Base-by-base conservation (phyloP, 2,329 filamentous ascomycete genomes). In the Tolypocladium paradoxum region DNA sequence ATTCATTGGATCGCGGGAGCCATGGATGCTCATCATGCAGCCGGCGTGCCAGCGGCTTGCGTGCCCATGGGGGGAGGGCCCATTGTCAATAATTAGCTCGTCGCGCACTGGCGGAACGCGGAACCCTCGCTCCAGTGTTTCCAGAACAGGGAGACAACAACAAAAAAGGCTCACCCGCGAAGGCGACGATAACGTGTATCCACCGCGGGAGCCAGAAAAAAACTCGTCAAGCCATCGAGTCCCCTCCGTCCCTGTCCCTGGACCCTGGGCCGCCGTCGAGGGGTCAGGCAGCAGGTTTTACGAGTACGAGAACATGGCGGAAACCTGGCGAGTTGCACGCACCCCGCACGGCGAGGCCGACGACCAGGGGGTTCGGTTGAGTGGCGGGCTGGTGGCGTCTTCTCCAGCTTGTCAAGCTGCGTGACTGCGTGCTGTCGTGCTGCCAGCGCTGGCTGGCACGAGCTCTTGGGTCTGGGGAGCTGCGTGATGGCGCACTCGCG, bases 161-260 rank as follows among this genome's bases (percentile, higher is more conserved):
- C 43, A 38, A 50, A 56, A 56, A 54, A 53, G 47, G 43, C 54
- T 53, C 54, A 54, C 31, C 38, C 43, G 54, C 38, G 36, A 45
- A 31, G 54, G 50, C 33, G 48, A 24, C 16, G 37, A 31, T 48
- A 11, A 35, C 40, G 24, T 43, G 51, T 40, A 37, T 53, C 54
- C 53, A 56, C 52, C 29, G 43, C 48, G 53, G 53, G 49, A 49
- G 34, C 52, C 48, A 51, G 52, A 51, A 50, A 55, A 52, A 50
- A 54, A 52, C 49, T 51, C 53, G 48, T 53, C 52, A 48, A 50
- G 48, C 47, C 51, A 34, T 38, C 50, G n/a, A 33, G n/a, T 31
- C 45, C 36, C 36, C 36, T n/a, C n/a, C n/a, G n/a, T n/a, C n/a
- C n/a, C n/a, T n/a, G n/a, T n/a, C n/a, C n/a, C n/a, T n/a, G n/a